Conservation (phyloP, 305 asterid species). For the Solanum aculeatissimum region DNA sequence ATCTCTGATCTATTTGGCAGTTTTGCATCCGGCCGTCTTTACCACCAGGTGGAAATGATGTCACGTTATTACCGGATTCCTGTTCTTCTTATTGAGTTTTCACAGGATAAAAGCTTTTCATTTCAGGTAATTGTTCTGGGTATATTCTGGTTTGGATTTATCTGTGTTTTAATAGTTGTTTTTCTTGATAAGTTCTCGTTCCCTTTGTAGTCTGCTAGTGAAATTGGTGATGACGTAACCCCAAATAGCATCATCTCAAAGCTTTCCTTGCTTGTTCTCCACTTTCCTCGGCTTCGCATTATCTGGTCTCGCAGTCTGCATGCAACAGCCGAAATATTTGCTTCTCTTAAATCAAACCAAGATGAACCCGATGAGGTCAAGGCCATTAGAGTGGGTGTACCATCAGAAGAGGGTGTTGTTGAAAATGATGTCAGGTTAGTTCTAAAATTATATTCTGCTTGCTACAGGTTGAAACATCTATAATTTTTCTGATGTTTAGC, state of each 20-base stretch:
- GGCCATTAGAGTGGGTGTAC: slow-evolving; percentile 92
- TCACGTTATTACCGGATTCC: slow-evolving; percentile 89
- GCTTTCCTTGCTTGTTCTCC: slow-evolving; percentile 84
- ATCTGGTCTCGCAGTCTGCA: slow-evolving; percentile 97
- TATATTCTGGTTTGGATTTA: neutral
- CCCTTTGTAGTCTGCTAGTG: slow-evolving; percentile 72
- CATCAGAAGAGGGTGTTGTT: slow-evolving; percentile 88
- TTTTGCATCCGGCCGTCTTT: slow-evolving; percentile 92
- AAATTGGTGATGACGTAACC: slow-evolving; percentile 84
- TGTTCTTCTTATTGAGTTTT: slow-evolving; percentile 92
- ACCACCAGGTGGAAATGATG: slow-evolving; percentile 97
- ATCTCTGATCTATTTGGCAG: slow-evolving; percentile 86
- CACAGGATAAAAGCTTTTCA: slow-evolving; percentile 97
- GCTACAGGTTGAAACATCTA: neutral
- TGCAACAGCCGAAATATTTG: slow-evolving; percentile 81
- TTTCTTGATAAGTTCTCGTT: neutral
- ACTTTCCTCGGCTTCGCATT: slow-evolving; percentile 92
- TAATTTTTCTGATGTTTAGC: neutral
- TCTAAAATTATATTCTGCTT: neutral
- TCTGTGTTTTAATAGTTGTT: neutral
- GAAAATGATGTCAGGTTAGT: slow-evolving; percentile 72
- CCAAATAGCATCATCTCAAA: slow-evolving; percentile 91
- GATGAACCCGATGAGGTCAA: slow-evolving; percentile 96
- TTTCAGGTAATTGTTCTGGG: slow-evolving; percentile 49
- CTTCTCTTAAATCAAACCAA: slow-evolving; percentile 88